phyloP scores from a whole-genome alignment of 345 rosid species.

The Schrenkiella parvula region DNA sequence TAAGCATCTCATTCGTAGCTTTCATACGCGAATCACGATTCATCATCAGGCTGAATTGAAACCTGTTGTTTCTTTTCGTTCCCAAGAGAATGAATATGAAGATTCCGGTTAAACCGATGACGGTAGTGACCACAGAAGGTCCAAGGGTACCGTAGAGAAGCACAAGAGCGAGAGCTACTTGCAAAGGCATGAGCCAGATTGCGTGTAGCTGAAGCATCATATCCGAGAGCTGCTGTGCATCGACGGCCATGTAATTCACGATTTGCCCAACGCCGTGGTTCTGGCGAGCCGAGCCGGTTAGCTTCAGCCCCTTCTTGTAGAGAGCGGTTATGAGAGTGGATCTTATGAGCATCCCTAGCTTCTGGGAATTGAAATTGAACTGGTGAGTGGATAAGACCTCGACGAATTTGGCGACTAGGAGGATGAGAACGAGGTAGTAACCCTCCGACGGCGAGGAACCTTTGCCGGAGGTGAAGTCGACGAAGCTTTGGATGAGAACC shows the following conservation, averaged over 20 bases:
- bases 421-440: slow-evolving; percentile 71
- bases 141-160: slow-evolving; percentile 70
- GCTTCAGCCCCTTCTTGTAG: slow-evolving; percentile 71
- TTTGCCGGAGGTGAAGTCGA: slow-evolving; percentile 71
- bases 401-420: slow-evolving; percentile 65
- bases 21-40: slow-evolving; percentile 89
- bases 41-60: slow-evolving; percentile 60
- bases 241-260: slow-evolving; percentile 99
- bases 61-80: slow-evolving; percentile 64
- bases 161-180: slow-evolving; percentile 59
- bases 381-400: slow-evolving; percentile 80
- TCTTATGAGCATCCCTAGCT: slow-evolving; percentile 89
- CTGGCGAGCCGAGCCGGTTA: slow-evolving; percentile 85
- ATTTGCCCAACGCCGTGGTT: slow-evolving; percentile 95
- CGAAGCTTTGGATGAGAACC: slow-evolving; percentile 73
- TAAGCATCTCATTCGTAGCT: slow-evolving; percentile 92
- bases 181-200: slow-evolving; percentile 91
- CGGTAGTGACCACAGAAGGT: slow-evolving; percentile 47
- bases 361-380: slow-evolving; percentile 88
- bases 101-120: slow-evolving; percentile 51
- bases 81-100: slow-evolving; percentile 51
- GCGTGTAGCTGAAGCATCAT: slow-evolving; percentile 96
- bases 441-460: slow-evolving; percentile 67
- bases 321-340: slow-evolving; percentile 74
- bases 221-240: slow-evolving; percentile 95